Percentiles rank a stretch among this genome's conserved stretches.
phyloP scores from a whole-genome alignment of 257 asterid species.

The Catharanthus roseus region DNA sequence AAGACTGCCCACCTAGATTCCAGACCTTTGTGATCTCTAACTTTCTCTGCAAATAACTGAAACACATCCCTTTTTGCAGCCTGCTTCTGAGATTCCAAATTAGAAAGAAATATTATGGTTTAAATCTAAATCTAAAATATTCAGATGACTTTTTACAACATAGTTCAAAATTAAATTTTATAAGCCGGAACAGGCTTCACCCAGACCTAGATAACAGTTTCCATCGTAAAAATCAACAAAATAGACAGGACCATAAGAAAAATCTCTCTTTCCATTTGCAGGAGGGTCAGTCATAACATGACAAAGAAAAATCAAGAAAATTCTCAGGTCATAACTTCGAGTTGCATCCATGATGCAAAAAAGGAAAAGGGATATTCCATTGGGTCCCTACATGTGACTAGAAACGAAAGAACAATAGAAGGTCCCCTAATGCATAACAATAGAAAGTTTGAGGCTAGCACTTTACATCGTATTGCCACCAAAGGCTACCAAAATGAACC shows the following conservation, averaged over 20 bases:
- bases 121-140: background rate
- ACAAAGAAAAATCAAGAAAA: background rate
- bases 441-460: background rate
- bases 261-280: background rate
- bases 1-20: slow-evolving; percentile 98
- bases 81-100: slow-evolving; percentile 66
- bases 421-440: background rate
- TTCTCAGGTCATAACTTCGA: background rate
- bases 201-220: no score
- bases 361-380: background rate
- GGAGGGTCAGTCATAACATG: background rate
- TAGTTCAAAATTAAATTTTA: background rate
- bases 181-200: background rate
- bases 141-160: slow-evolving; percentile 4
- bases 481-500: background rate
- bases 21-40: slow-evolving; percentile 88
- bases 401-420: background rate
- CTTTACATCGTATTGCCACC: background rate
- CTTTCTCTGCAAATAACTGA: slow-evolving; percentile 92
- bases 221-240: background rate
- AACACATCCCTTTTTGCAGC: slow-evolving; percentile 68
- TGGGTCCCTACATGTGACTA: background rate
- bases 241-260: no score
- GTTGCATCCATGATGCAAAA: background rate
- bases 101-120: slow-evolving; percentile 10